These are phyloP conservation scores for Cicer arietinum DNA, from an alignment of 306 rosid species.

Conservation along the genomic window DNA sequence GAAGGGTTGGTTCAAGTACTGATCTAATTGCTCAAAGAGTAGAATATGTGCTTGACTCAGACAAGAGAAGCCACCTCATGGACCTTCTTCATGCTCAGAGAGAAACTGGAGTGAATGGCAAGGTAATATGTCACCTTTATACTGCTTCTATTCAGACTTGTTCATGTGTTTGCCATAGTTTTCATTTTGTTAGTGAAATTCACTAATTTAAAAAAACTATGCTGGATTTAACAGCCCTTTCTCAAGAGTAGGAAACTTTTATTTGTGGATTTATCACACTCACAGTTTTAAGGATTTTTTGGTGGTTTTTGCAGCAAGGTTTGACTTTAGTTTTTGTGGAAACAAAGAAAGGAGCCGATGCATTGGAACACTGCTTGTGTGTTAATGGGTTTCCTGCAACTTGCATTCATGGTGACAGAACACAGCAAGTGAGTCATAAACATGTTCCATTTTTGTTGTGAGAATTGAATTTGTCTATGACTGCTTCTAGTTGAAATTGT, in stretches of 20 bases:
- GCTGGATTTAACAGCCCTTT: conserved; percentile 5
- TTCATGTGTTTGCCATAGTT: conserved; percentile 16
- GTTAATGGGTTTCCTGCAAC: conserved; percentile 92
- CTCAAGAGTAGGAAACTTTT: conserved; percentile 12
- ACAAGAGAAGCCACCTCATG: conserved; percentile 96
- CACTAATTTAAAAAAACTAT: conserved; percentile 16
- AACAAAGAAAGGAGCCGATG: conserved; percentile 97
- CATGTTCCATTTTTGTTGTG: neutral
- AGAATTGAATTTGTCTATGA: conserved; percentile 30
- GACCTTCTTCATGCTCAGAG: conserved; percentile 97
- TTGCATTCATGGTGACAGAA: conserved; percentile 94
- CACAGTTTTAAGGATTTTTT: conserved; percentile 32
- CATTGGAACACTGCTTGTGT: conserved; percentile 90
- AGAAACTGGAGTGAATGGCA: conserved; percentile 71
- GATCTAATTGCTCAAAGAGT: conserved; percentile 95
- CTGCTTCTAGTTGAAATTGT: conserved; percentile 33
- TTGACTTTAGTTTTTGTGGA: conserved; percentile 96
- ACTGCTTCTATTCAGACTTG: conserved; percentile 30
- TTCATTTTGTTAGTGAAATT: conserved; percentile 16
- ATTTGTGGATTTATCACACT: conserved; percentile 26
- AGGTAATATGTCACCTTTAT: conserved; percentile 59
- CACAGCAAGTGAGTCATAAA: conserved; percentile 73
- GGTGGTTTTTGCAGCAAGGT: conserved; percentile 71
- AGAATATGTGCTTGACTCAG: conserved; percentile 87
- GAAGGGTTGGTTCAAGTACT: conserved; percentile 98